phyloP scores from a whole-genome alignment of 805 yeast genomes.

The Spathaspora girioi region DNA sequence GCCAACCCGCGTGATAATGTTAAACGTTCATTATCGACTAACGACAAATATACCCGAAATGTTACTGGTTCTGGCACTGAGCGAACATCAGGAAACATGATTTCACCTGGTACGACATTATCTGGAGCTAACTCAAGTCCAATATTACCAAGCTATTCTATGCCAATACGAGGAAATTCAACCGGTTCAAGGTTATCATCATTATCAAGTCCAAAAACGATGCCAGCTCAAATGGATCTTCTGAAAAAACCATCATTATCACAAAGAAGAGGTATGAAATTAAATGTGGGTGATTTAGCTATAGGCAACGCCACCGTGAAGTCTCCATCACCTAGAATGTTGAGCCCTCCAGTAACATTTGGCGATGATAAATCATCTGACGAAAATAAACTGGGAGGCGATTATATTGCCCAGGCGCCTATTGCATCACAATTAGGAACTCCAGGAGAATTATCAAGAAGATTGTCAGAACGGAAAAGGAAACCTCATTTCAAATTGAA shows the following conservation, averaged over 20 bases:
- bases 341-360: conserved; percentile 11
- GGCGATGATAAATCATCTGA: conserved; percentile 6
- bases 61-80: neutral
- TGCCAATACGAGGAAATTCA: neutral
- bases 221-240: conserved; percentile 9
- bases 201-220: conserved; percentile 4
- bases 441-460: conserved; percentile 33
- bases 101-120: neutral
- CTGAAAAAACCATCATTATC: conserved; percentile 44
- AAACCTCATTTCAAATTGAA: conserved; percentile 38
- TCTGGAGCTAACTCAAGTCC: neutral
- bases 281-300: conserved; percentile 33
- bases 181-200: conserved; percentile 6
- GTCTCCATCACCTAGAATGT: conserved; percentile 12
- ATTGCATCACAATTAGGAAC: conserved; percentile 10
- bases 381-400: neutral
- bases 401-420: conserved; percentile 1
- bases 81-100: neutral
- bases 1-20: neutral
- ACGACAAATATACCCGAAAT: conserved; percentile 1
- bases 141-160: neutral
- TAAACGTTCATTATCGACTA: conserved; percentile 2
- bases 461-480: conserved; percentile 35
- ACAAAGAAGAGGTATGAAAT: conserved; percentile 53
- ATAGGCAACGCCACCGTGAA: conserved; percentile 14